Conservation (phyloP, 495 filamentous ascomycete genomes). For the Neurospora intermedia region DNA sequence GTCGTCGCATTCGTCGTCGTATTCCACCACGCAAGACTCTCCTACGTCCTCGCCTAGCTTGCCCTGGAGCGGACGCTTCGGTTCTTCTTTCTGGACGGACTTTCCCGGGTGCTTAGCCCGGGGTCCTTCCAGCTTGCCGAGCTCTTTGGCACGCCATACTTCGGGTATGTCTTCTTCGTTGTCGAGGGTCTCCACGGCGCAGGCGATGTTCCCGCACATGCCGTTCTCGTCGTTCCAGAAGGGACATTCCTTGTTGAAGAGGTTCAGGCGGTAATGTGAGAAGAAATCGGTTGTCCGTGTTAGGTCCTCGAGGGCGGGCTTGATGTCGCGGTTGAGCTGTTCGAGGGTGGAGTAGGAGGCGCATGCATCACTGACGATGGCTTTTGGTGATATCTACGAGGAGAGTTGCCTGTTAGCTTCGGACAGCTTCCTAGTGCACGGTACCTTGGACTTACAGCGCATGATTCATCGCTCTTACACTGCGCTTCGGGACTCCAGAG, state of each 20-base stretch:
- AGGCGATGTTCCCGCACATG: conserved; percentile 96
- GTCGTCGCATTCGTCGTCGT: conserved; percentile 96
- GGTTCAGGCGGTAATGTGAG: conserved; percentile 88
- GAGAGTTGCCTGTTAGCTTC: conserved; percentile 23
- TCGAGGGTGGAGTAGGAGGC: conserved; percentile 88
- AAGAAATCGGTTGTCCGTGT: conserved; percentile 92
- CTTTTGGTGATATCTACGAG: conserved; percentile 41
- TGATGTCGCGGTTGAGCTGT: conserved; percentile 63
- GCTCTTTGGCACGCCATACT: conserved; percentile 84
- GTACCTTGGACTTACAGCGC: conserved; percentile 33
- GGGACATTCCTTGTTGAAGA: conserved; percentile 91
- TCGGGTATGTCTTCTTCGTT: conserved; percentile 86
- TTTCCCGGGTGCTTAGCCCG: conserved; percentile 79
- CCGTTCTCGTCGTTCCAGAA: conserved; percentile 91
- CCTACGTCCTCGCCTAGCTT: conserved; percentile 75
- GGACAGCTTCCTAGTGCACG: background rate
- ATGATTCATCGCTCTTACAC: conserved; percentile 24
- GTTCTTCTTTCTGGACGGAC: conserved; percentile 56
- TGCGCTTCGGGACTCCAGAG: conserved; percentile 47
- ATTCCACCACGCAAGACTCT: conserved; percentile 93
- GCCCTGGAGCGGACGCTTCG: conserved; percentile 65
- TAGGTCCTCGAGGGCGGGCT: conserved; percentile 69
- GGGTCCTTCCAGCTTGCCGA: conserved; percentile 87
- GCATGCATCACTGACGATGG: conserved; percentile 75
- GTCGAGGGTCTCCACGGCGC: conserved; percentile 92